These are phyloP conservation scores for Penicillium pancosmium DNA, from an alignment of 495 filamentous ascomycete genomes.

Conservation along the genomic window DNA sequence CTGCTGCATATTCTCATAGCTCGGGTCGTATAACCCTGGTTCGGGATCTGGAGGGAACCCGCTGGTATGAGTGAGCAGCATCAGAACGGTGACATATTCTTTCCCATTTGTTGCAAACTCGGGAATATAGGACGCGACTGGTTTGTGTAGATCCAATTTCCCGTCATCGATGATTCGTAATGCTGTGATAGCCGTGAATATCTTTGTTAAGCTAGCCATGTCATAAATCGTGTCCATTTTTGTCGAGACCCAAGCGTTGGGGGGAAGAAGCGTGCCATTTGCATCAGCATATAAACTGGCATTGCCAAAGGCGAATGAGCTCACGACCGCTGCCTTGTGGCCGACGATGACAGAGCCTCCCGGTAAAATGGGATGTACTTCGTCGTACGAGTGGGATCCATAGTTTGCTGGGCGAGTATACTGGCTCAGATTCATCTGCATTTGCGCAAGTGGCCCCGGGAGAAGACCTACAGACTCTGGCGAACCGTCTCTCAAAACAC, in stretches of 20 bases:
- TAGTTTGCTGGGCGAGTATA: conserved; percentile 31
- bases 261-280: conserved; percentile 28
- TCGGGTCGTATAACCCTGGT: conserved; percentile 16
- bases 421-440: conserved; percentile 27
- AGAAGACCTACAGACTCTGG: conserved; percentile 30
- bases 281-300: conserved; percentile 29
- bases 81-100: conserved; percentile 27
- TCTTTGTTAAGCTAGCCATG: conserved; percentile 31
- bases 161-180: conserved; percentile 27
- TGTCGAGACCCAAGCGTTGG: conserved; percentile 15
- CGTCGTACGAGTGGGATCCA: conserved; percentile 13
- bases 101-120: conserved; percentile 31
- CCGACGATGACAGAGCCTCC: conserved; percentile 27
- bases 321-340: conserved; percentile 28
- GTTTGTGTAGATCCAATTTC: conserved; percentile 18
- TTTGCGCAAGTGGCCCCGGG: conserved; percentile 18
- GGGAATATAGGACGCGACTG: conserved; percentile 28
- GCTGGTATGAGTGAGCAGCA: conserved; percentile 33
- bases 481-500: conserved; percentile 20
- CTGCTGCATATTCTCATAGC: conserved; percentile 22
- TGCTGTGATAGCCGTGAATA: conserved; percentile 27
- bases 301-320: conserved; percentile 33
- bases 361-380: conserved; percentile 28
- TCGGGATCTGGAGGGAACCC: conserved; percentile 26
- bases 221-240: conserved; percentile 32